Evolutionary conservation across 345 rosid species (phyloP).

Genomic region (Noccaea bulbosa): DNA sequence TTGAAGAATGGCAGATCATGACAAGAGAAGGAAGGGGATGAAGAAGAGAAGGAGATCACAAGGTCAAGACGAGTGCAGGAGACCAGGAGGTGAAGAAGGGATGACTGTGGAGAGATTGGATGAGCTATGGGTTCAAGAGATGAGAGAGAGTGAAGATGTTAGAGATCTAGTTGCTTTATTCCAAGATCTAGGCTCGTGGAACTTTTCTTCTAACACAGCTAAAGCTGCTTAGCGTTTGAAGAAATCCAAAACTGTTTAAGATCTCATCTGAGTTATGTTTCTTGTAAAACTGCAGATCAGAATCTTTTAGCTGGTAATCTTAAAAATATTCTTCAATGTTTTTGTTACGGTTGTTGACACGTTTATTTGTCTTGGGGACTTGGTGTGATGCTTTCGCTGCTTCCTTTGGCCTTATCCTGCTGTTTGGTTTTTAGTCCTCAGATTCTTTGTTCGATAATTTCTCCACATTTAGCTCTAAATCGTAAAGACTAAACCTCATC

Average conservation of each 20-base stretch:
- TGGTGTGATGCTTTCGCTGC: constrained; percentile 27
- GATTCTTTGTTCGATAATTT: background rate
- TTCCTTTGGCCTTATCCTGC: constrained; percentile 31
- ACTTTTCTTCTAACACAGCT: constrained; percentile 43
- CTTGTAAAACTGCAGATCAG: constrained; percentile 33
- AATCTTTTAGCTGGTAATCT: background rate
- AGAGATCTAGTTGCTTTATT: constrained; percentile 47
- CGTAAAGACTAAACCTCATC: background rate
- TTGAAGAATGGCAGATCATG: constrained; percentile 64
- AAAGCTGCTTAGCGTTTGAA: constrained; percentile 50
- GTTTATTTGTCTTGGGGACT: constrained; percentile 19
- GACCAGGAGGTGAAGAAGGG: constrained; percentile 42
- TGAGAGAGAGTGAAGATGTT: constrained; percentile 37
- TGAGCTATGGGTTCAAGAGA: constrained; percentile 29
- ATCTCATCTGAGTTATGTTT: constrained; percentile 15
- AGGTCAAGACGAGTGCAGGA: constrained; percentile 33
- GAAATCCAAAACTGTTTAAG: background rate
- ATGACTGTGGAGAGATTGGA: constrained; percentile 34
- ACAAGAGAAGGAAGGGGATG: constrained; percentile 54
- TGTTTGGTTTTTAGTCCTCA: background rate
- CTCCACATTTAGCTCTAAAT: background rate
- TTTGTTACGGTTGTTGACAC: constrained; percentile 17
- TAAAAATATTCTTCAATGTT: constrained; percentile 2
- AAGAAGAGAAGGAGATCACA: constrained; percentile 49
- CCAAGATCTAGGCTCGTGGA: constrained; percentile 46